Percentiles rank a stretch among this genome's conserved stretches.
Evolutionary conservation across 2,329 filamentous ascomycete genomes (phyloP).

Genomic region (Stemphylium lycopersici): DNA sequence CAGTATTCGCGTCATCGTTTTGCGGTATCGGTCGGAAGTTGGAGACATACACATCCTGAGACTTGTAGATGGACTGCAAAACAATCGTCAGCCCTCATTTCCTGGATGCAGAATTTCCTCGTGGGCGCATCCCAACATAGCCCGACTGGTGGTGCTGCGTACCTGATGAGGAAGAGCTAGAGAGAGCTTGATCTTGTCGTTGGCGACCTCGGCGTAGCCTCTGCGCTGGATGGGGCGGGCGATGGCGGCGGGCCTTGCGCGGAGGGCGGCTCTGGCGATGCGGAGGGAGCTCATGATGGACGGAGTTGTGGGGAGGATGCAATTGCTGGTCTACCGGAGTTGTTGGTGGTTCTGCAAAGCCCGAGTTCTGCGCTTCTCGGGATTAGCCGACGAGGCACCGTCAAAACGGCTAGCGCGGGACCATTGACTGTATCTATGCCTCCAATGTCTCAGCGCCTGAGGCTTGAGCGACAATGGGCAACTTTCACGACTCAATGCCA

Average conservation of each 20-base stretch:
- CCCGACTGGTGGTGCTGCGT: constrained; percentile 53
- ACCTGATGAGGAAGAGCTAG: constrained; percentile 98
- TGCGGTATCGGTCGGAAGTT: constrained; percentile 34
- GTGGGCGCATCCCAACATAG: constrained; percentile 5
- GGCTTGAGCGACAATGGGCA: neutral
- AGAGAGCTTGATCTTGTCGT: constrained; percentile 88
- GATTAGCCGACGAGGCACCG: constrained; percentile 23
- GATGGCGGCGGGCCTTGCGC: constrained; percentile 76
- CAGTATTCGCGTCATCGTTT: constrained; percentile 36
- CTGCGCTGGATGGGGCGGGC: constrained; percentile 80
- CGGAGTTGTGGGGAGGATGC: constrained; percentile 44
- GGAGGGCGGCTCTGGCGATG: constrained; percentile 86
- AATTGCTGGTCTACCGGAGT: constrained; percentile 45
- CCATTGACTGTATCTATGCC: neutral
- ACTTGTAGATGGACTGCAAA: constrained; percentile 70
- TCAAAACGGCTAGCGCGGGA: constrained; percentile 3
- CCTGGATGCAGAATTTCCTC: neutral
- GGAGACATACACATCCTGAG: constrained; percentile 69
- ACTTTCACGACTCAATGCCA: neutral
- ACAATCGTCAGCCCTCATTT: constrained; percentile 30
- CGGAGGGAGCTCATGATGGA: constrained; percentile 88
- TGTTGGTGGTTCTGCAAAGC: constrained; percentile 34
- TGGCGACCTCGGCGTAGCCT: constrained; percentile 73
- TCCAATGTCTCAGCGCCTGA: neutral
- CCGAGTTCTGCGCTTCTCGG: constrained; percentile 36